These are phyloP conservation scores for Yamagishiella unicocca DNA, from an alignment of 139 green algal genomes.

Conservation along the genomic window DNA sequence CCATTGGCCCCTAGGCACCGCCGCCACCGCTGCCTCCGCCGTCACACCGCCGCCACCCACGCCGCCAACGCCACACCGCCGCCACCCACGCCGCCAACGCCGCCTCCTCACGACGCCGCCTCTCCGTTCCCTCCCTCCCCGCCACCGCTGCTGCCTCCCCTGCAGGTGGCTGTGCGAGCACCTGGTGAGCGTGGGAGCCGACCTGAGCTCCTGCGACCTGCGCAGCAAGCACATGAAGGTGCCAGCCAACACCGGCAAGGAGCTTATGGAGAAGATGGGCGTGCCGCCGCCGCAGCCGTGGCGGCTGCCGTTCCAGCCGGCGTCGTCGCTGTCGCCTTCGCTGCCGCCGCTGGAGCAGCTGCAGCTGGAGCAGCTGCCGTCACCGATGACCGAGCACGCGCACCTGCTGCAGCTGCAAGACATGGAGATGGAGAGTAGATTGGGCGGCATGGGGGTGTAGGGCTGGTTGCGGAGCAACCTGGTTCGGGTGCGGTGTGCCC, in stretches of 20 bases:
- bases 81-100: too few relatives aligned
- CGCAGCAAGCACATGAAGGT: conserved; percentile 44
- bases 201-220: conserved; percentile 39
- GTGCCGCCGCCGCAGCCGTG: conserved; percentile 41
- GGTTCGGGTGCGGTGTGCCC: too few relatives aligned
- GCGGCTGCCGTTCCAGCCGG: background rate
- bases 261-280: conserved; percentile 44
- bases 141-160: too few relatives aligned
- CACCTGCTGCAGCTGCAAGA: conserved; percentile 8
- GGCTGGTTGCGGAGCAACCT: too few relatives aligned
- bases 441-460: too few relatives aligned
- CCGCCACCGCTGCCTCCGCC: too few relatives aligned
- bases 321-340: background rate
- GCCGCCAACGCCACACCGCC: too few relatives aligned
- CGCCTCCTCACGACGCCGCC: too few relatives aligned
- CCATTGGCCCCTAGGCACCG: too few relatives aligned
- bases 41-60: too few relatives aligned
- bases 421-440: background rate
- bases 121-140: background rate
- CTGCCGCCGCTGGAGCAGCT: background rate
- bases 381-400: background rate
- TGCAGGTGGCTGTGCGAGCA: conserved; percentile 48
- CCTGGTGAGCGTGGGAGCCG: conserved; percentile 29
- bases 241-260: conserved; percentile 32
- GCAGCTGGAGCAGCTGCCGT: background rate